phyloP scores from a whole-genome alignment of 1,284 basidiomycete genomes.

The Boletus smithii region DNA sequence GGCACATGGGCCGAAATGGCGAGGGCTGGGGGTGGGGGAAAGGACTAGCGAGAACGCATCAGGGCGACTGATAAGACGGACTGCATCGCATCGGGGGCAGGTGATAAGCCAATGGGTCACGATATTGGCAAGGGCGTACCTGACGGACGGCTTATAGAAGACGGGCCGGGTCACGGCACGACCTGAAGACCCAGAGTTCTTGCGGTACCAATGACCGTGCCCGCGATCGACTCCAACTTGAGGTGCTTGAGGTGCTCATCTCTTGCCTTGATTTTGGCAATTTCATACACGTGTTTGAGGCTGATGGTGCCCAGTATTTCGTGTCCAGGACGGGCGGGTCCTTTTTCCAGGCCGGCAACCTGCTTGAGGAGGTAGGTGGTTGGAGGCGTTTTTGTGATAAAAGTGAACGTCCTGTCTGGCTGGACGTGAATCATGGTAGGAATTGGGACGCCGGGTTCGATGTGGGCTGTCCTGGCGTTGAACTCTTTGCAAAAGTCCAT shows the following conservation, averaged over 20 bases:
- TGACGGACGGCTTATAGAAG: slow-evolving; percentile 16
- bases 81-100: slow-evolving; percentile 9
- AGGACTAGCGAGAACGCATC: slow-evolving; percentile 9
- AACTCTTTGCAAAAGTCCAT: slow-evolving; percentile 99
- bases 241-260: slow-evolving; percentile 87
- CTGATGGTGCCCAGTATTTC: slow-evolving; percentile 79
- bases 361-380: slow-evolving; percentile 92
- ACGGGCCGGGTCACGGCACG: slow-evolving; percentile 64
- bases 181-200: slow-evolving; percentile 84
- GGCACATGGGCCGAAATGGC: slow-evolving; percentile 13
- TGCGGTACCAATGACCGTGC: slow-evolving; percentile 82
- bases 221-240: slow-evolving; percentile 82
- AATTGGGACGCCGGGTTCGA: slow-evolving; percentile 83
- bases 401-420: slow-evolving; percentile 94
- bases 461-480: slow-evolving; percentile 86
- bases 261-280: slow-evolving; percentile 93
- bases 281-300: slow-evolving; percentile 98
- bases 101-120: slow-evolving; percentile 22
- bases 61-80: slow-evolving; percentile 26
- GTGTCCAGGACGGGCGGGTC: slow-evolving; percentile 76
- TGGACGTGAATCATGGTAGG: slow-evolving; percentile 91
- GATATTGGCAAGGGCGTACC: slow-evolving; percentile 26
- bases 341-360: slow-evolving; percentile 88
- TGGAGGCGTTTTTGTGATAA: slow-evolving; percentile 89
- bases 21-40: slow-evolving; percentile 10